A percentile compares a stretch with the other conserved stretches of the same genome.
Conservation (phyloP, 2,329 filamentous ascomycete species). For the Boeremia lycopersici region DNA sequence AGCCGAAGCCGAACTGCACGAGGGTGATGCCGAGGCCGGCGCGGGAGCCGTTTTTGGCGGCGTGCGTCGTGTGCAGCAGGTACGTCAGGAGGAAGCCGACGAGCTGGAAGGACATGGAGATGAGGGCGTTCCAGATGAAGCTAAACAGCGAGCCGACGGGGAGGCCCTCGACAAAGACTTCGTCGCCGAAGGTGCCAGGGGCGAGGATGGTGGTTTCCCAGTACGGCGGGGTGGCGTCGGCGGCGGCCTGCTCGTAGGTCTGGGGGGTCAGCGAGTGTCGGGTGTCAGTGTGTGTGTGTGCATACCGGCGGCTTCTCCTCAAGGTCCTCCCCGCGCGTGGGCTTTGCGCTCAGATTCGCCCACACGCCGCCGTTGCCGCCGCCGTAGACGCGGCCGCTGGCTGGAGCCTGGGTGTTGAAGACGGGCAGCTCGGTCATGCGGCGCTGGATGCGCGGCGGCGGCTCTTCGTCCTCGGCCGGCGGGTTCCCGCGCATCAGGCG, state of each 20-base stretch:
- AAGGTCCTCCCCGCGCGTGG: constrained; percentile 77
- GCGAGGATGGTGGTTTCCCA: constrained; percentile 99
- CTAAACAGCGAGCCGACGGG: constrained; percentile 87
- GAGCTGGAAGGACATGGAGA: constrained; percentile 95
- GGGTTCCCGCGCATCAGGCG: constrained; percentile 76
- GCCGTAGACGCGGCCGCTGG: constrained; percentile 65
- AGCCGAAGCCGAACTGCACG: constrained; percentile 95
- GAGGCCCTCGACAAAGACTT: constrained; percentile 96
- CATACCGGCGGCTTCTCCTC: constrained; percentile 93
- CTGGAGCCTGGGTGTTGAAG: constrained; percentile 51
- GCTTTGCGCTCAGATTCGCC: constrained; percentile 91
- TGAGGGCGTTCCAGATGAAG: constrained; percentile 90
- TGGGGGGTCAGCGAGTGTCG: constrained; percentile 54
- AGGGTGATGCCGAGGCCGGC: constrained; percentile 93
- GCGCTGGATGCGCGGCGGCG: constrained; percentile 50
- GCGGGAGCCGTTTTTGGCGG: constrained; percentile 95
- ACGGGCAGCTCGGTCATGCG: constrained; percentile 61
- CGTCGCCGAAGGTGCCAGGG: constrained; percentile 87
- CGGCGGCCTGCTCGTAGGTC: constrained; percentile 98
- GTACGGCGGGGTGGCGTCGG: constrained; percentile 93
- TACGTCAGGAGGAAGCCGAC: constrained; percentile 98
- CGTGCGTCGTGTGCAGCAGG: constrained; percentile 95
- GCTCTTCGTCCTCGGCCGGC: constrained; percentile 26
- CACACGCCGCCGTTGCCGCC: constrained; percentile 92
- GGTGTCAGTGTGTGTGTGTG: constrained; percentile 27